Conservation (phyloP, 1,284 basidiomycete genomes). For the Microbotryum saponariae region DNA sequence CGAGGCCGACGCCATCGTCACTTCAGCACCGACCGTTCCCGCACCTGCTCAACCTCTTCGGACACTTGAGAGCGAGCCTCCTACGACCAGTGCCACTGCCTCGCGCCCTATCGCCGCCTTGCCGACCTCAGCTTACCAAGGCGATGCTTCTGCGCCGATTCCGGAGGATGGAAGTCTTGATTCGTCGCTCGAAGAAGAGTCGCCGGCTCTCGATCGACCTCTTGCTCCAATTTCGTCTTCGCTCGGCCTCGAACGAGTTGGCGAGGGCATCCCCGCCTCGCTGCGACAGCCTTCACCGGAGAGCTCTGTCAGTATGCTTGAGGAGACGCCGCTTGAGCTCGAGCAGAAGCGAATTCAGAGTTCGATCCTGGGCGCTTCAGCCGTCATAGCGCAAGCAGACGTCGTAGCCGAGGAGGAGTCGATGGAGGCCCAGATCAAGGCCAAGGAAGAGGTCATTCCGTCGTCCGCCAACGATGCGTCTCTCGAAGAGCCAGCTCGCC, state of each 20-base stretch:
- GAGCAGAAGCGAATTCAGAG: background rate
- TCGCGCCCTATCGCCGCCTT: no score
- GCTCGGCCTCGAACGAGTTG: no score
- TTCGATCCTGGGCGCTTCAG: no score
- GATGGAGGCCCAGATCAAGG: background rate
- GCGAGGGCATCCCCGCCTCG: background rate
- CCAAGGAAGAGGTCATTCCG: conserved; percentile 5
- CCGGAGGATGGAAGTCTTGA: background rate
- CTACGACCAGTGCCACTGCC: no score
- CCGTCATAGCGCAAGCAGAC: background rate
- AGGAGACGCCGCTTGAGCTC: conserved; percentile 4
- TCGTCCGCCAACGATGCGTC: background rate
- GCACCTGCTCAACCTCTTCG: no score
- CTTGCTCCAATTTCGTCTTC: conserved; percentile 1
- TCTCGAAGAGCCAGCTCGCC: background rate
- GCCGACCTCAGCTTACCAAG: background rate
- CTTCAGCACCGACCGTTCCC: no score
- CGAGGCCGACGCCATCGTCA: no score
- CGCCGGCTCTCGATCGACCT: background rate
- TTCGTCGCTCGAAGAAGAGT: background rate
- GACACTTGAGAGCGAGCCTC: no score
- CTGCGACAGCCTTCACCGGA: background rate
- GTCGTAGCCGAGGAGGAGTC: background rate
- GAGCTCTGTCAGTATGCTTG: background rate
- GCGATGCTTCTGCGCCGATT: background rate